Base-by-base conservation (phyloP, 2,329 filamentous ascomycete species). In the Fusarium siculi region DNA sequence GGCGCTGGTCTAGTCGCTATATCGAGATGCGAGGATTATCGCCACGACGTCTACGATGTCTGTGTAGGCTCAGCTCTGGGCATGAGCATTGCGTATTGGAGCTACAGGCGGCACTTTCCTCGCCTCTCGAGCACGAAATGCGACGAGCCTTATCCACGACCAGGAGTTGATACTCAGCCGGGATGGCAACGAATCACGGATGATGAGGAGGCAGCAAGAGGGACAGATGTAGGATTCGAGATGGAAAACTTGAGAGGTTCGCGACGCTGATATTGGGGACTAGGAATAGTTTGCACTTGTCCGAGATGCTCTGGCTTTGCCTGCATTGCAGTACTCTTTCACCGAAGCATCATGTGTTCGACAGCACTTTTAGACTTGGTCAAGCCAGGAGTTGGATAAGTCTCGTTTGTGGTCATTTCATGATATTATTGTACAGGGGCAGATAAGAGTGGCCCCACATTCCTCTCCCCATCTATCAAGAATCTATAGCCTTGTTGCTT, bases 31-130 rank as follows among this genome's bases (percentile, higher is more conserved):
- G 87, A 93, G 80, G 91, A 93, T 79, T 93, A 93, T 77, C 83
- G 92, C 54, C 91, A 93, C 74, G 91, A 93, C 72, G 91, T 92
- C 5, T 92, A 91, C 70, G 91, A 93, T 76, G 91, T 93, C 18
- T 88, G 86, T 56, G 85, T 88, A 10, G 91, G 92, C 1, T 88
- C 88, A 0, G 79, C 88, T 32, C 82, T 93, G 19, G 92, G 91
- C 7, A 87, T 87, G 79, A 80, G 82, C 8, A 82, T 92, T 36
- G 88, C 90, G 6, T 90, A 90, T 77, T 92, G 90, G 85, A 92
- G 88, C 71, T 93, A 93, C 77, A 83, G 90, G 68, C 82, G 90
- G 72, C 91, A 92, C 78, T 92, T 89, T 85, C 90, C 90, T 11
- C 80, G 82, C 36, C 79, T 92, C 63, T 83, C 84, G 15, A 88